Evolutionary conservation across 106 monocot genomes (phyloP).

Genomic region (Dendrobium chrysotoxum): DNA sequence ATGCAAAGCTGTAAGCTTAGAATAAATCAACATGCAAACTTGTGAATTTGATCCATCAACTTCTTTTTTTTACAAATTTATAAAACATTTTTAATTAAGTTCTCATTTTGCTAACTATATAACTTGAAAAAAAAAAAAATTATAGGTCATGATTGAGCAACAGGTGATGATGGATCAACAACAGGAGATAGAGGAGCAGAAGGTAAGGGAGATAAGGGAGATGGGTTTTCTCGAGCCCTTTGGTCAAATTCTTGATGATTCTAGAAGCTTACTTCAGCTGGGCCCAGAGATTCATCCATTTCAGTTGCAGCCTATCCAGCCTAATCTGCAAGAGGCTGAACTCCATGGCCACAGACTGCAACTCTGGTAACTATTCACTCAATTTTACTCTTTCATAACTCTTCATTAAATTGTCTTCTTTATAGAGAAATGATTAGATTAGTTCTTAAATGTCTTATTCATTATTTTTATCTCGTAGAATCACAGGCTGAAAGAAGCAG

Average conservation of each 20-base stretch:
- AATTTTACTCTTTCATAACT: no score
- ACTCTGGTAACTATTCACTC: no score
- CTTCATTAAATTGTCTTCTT: no score
- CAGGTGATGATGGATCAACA: conserved; percentile 11
- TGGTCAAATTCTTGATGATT: conserved; percentile 19
- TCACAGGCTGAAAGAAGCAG: no score
- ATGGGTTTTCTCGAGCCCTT: conserved; percentile 19
- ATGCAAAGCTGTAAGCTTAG: conserved; percentile 29
- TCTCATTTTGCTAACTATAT: background rate
- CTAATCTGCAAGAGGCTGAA: conserved; percentile 49
- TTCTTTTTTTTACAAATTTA: background rate
- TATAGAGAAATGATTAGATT: no score
- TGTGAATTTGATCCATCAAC: background rate
- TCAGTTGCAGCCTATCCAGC: conserved; percentile 53
- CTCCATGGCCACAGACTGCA: background rate
- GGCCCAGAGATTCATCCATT: conserved; percentile 29
- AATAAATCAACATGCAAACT: background rate
- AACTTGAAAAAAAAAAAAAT: no score
- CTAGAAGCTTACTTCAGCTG: conserved; percentile 34
- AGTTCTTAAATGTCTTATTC: no score
- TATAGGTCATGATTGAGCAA: no score
- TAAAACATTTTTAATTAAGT: background rate
- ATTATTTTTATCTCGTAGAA: no score
- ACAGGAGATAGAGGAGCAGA: conserved; percentile 22
- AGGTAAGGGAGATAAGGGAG: conserved; percentile 1